Evolutionary conservation across 345 rosid species (phyloP).

Genomic region (Gossypium longicalyx): DNA sequence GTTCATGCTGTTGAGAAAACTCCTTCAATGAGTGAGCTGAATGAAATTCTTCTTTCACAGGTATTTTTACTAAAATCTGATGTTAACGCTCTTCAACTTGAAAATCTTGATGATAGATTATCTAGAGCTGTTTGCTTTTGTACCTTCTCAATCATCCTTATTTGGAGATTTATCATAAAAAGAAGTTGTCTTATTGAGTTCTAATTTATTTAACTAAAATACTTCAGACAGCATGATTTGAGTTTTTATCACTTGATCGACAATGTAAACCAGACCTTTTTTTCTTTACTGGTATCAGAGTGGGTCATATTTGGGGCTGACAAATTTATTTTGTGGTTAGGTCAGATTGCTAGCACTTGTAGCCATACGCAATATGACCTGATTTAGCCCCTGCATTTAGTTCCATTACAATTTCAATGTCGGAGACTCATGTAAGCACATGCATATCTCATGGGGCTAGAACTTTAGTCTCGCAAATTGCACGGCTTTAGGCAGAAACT

Average conservation of each 20-base stretch:
- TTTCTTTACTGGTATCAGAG: not conserved
- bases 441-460: not conserved
- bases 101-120: not conserved
- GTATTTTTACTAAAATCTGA: not conserved
- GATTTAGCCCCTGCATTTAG: not conserved
- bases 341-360: not conserved
- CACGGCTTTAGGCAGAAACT: too few species aligned
- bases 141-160: not conserved
- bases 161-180: not conserved
- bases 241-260: not conserved
- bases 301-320: not conserved
- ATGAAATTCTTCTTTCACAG: slow-evolving; percentile 35
- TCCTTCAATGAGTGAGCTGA: slow-evolving; percentile 95
- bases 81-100: not conserved
- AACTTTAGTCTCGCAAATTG: too few species aligned
- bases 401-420: not conserved
- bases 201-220: not conserved
- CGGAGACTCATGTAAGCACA: not conserved
- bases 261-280: not conserved
- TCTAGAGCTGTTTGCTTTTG: slow-evolving; percentile 14
- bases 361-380: not conserved
- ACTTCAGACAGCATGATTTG: not conserved
- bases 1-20: slow-evolving; percentile 86
- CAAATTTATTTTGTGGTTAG: not conserved
- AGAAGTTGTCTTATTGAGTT: not conserved